Base-by-base conservation (phyloP, 805 yeast species). In the Spathaspora sp. region DNA sequence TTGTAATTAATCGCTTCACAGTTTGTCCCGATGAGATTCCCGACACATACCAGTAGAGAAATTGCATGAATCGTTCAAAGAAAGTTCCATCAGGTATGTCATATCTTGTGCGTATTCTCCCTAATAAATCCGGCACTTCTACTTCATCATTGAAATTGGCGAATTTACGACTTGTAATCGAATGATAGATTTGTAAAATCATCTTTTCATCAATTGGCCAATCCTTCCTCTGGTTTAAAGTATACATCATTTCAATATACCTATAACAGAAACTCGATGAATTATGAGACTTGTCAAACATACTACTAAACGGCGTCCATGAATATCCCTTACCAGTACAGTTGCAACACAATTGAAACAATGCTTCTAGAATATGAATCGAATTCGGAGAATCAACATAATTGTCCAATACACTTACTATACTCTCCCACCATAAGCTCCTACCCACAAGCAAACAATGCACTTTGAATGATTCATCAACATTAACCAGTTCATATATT, bases 151-250 rank as follows among this genome's bases (percentile, higher is more conserved):
- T 58, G 50, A 72, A 74, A 51, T 72, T 72, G 17, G 68, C 60
- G 55, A 73, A 73, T 46, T 63, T 68, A 26, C 71, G 58, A 0
- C 56, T 44, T 0, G 77, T 68, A 7, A 72, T 60, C 0, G 65
- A 55, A 1, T 60, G 47, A 52, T 73, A 73, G 5, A 74, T 48
- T 23, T 56, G 57, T 4, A 63, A 48, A 4, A 75, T 49, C n/a
- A 72, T 49, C 42, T 58, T 61, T 44, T 75, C 79, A 19, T 70
- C 73, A 2, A 69, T 42, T 6, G 65, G 64, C 74, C 75, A 72
- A 5, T 53, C 57, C 2, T 58, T 55, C 17, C 62, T 55, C 42
- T 65, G 62, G 46, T 60, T 60, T 16, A 69, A 52, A 1, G 59
- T 49, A 6, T 61, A 62, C 19, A 70, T 60, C 3, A 63, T 58